Percentiles rank a stretch among this genome's conserved stretches.
These are phyloP conservation scores for Blepharisma undulans DNA, from an alignment of 169 alveolate species.

Conservation along the genomic window DNA sequence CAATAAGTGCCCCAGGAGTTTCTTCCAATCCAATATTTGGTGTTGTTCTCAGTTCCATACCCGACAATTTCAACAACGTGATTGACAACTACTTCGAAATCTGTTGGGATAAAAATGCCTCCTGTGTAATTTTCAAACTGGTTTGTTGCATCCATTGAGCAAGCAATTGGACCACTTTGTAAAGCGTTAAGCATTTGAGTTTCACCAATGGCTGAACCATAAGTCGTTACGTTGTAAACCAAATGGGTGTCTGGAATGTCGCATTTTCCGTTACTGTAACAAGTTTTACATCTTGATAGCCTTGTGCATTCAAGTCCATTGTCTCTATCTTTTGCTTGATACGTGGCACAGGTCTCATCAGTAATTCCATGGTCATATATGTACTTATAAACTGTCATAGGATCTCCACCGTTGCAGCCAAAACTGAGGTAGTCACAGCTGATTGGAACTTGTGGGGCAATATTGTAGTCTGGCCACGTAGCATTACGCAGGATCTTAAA, in stretches of 20 bases:
- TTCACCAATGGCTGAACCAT: conserved; percentile 64
- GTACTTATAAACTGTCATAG: conserved; percentile 54
- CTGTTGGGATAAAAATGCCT: neutral
- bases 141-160: conserved; percentile 65
- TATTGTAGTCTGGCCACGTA: conserved; percentile 69
- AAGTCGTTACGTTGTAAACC: conserved; percentile 47
- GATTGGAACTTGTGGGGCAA: conserved; percentile 64
- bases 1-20: conserved; percentile 89
- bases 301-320: conserved; percentile 65
- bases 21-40: conserved; percentile 73
- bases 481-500: conserved; percentile 69
- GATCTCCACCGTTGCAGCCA: conserved; percentile 59
- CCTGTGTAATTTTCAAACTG: conserved; percentile 21
- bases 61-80: conserved; percentile 76
- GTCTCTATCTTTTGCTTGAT: conserved; percentile 63
- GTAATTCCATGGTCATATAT: conserved; percentile 60
- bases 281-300: conserved; percentile 55
- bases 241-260: conserved; percentile 46
- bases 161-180: conserved; percentile 80
- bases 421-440: conserved; percentile 47
- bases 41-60: conserved; percentile 77
- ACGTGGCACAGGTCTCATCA: conserved; percentile 76
- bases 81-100: neutral
- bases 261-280: conserved; percentile 58
- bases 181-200: conserved; percentile 54